phyloP scores from a whole-genome alignment of 1,284 basidiomycete species.

The Stereum hirsutum region DNA sequence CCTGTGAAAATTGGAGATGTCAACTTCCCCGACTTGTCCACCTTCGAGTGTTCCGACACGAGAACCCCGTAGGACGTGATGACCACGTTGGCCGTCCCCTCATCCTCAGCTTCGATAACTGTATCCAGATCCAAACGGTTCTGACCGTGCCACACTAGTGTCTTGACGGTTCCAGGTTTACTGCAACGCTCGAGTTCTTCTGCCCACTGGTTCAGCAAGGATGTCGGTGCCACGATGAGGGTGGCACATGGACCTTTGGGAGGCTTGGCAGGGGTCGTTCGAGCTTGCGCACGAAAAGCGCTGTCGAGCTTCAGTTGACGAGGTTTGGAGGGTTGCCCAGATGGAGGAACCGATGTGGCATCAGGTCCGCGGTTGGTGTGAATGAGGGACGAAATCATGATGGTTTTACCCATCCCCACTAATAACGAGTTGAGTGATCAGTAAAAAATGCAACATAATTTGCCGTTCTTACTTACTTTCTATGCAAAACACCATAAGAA shows the following conservation, averaged over 20 bases:
- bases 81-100: constrained; percentile 55
- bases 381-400: constrained; percentile 90
- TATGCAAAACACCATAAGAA: constrained; percentile 13
- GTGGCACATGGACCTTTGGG: constrained; percentile 42
- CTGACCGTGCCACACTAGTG: constrained; percentile 82
- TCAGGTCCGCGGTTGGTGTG: constrained; percentile 63
- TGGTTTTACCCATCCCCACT: constrained; percentile 97
- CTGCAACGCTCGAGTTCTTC: constrained; percentile 77
- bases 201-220: constrained; percentile 85
- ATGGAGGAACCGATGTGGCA: constrained; percentile 21
- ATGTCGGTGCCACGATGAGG: constrained; percentile 90
- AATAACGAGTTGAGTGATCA: not conserved
- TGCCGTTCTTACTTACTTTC: constrained; percentile 32
- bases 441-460: not conserved
- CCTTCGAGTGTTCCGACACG: constrained; percentile 75
- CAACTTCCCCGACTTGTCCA: constrained; percentile 35
- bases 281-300: constrained; percentile 35
- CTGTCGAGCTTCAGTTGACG: constrained; percentile 56
- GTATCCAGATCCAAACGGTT: constrained; percentile 69
- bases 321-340: constrained; percentile 23
- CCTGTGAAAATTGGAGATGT: constrained; percentile 67
- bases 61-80: constrained; percentile 88
- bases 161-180: constrained; percentile 57
- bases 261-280: not conserved
- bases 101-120: constrained; percentile 36